Evolutionary conservation across 192 early-diverging fungal species (phyloP), one percentile per base, ranked within the genome.

Genomic region (Jimgerdemannia lactiflua): DNA sequence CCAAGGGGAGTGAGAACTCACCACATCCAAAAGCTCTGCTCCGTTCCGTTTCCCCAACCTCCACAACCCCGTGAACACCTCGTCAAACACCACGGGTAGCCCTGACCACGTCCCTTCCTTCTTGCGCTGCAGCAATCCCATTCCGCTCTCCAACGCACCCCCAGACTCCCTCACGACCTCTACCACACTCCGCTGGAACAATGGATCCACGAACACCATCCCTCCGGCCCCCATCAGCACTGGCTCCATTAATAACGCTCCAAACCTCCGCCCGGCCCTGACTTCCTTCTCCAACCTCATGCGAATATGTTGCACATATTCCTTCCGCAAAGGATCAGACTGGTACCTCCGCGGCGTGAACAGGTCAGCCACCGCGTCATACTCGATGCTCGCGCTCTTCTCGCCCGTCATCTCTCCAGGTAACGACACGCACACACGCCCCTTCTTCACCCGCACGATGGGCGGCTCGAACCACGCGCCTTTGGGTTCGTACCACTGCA

Each of bases 181-280:
- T 14, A 92, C 83, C n/a, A 95, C 70, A 42, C 74, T 76, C n/a
- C 83, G 82, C 70, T 95, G 93, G 82, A 92, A 95, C 9, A 90
- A 79, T 29, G 94, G 94, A 71, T 93, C 92, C 19, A 94, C 89
- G 70, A 93, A 91, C 39, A 91, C 80, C 94, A 95, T 95, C 65
- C 94, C 94, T 39, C 93, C 94, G 10, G 94, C 92, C 29, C 94
- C 94, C 84, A 94, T 87, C 11, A 95, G 63, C 14, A 95, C 76
- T 0, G 94, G 94, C 72, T 95, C 94, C 77, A 95, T 84, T 64
- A 94, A 74, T 11, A 95, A 66, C 0, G 92, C 87, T 63, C 85
- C 86, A 77, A 88, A 85, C 6, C 77, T 79, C 11, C 83, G 70
- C 39, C 83, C 85, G n/a, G 80, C 75, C 18, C 79, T 71, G 3